A percentile compares a stretch with the other conserved stretches of the same genome.
Conservation (phyloP, 768 basidiomycete genomes). For the Melanogaster broomeanus region DNA sequence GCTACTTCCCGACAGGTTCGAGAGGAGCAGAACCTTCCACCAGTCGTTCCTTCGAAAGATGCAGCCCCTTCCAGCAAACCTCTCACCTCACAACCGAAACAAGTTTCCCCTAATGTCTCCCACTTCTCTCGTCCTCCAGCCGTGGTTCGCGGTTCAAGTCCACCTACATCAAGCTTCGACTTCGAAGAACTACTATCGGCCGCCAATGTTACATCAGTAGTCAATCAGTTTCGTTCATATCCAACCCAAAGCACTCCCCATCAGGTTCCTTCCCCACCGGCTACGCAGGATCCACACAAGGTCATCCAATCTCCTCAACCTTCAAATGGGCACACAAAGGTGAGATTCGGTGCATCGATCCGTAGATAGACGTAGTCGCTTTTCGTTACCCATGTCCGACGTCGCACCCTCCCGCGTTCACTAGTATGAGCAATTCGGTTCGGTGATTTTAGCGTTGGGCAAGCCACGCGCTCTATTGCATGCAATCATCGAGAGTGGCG, state of each 20-base stretch:
- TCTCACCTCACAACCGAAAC: conserved; percentile 2
- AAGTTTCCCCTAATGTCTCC: not conserved
- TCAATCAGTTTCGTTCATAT: conserved; percentile 35
- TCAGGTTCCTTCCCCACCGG: conserved; percentile 18
- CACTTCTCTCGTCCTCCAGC: conserved; percentile 10
- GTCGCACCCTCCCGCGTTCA: conserved; percentile 11
- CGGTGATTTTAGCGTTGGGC: conserved; percentile 25
- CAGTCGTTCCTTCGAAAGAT: conserved; percentile 10
- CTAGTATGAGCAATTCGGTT: conserved; percentile 11
- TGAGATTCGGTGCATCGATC: conserved; percentile 14
- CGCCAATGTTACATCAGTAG: conserved; percentile 30
- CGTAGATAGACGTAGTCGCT: conserved; percentile 6
- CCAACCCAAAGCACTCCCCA: conserved; percentile 22
- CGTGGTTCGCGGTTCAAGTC: conserved; percentile 25
- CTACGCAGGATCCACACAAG: conserved; percentile 14
- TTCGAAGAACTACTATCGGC: conserved; percentile 31
- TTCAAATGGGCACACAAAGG: conserved; percentile 17
- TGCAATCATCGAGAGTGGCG: not conserved
- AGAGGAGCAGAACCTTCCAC: not conserved
- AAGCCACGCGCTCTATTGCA: not conserved
- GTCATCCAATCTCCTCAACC: conserved; percentile 5
- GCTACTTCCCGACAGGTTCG: conserved; percentile 9
- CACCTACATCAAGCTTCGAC: conserved; percentile 21
- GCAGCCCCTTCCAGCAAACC: conserved; percentile 16
- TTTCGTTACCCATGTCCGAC: conserved; percentile 20